These are phyloP conservation scores for Phialocephala subalpina DNA, from an alignment of 2,329 filamentous ascomycete genomes.

Conservation along the genomic window DNA sequence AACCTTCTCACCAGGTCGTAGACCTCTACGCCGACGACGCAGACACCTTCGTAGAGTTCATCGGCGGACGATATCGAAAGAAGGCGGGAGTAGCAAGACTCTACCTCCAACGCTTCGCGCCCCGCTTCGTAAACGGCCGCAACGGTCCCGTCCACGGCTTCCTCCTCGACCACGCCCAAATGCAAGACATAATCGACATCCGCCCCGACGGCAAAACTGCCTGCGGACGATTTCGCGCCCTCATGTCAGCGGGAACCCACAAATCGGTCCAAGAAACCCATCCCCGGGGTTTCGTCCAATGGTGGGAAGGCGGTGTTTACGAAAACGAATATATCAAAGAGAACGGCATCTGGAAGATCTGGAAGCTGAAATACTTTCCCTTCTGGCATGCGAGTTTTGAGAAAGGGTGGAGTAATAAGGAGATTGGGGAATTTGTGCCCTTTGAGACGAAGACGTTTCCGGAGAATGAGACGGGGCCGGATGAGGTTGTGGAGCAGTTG, in stretches of 20 bases:
- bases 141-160: constrained; percentile 64
- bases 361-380: constrained; percentile 61
- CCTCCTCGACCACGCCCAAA: constrained; percentile 64
- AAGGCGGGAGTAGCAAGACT: constrained; percentile 60
- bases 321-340: constrained; percentile 68
- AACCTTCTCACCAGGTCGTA: constrained; percentile 46
- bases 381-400: constrained; percentile 65
- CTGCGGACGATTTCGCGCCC: constrained; percentile 59
- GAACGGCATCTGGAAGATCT: constrained; percentile 61
- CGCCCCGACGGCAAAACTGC: constrained; percentile 55
- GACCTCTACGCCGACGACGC: constrained; percentile 60
- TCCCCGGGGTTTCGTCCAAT: constrained; percentile 60
- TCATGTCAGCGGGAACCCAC: constrained; percentile 64
- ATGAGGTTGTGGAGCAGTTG: constrained; percentile 60
- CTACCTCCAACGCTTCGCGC: constrained; percentile 60
- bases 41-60: constrained; percentile 63
- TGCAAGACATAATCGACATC: constrained; percentile 64
- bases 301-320: constrained; percentile 66
- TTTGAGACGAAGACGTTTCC: constrained; percentile 57
- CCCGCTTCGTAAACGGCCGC: constrained; percentile 58
- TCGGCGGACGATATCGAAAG: constrained; percentile 60
- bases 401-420: constrained; percentile 61
- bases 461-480: constrained; percentile 58
- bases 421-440: constrained; percentile 58
- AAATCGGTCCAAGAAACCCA: constrained; percentile 57